Conservation (phyloP, 192 early-diverging fungal species). For the Geranomyces michiganensis region DNA sequence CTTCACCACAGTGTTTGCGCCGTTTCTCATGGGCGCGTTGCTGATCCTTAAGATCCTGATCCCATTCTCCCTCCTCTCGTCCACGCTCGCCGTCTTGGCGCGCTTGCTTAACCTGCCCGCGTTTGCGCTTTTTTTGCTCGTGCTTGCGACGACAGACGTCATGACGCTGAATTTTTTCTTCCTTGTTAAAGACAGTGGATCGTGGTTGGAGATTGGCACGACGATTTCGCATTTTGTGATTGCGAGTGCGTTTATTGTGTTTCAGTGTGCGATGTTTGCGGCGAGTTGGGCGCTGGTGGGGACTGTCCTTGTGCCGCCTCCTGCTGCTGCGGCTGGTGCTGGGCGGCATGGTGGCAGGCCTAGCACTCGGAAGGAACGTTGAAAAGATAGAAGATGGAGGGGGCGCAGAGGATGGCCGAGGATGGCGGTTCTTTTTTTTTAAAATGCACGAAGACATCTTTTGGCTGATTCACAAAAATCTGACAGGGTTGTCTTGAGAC, state of each 20-base stretch:
- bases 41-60: slow-evolving; percentile 88
- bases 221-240: slow-evolving; percentile 96
- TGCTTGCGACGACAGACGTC: slow-evolving; percentile 85
- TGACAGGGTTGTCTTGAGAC: too few relatives aligned
- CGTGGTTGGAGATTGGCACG: slow-evolving; percentile 96
- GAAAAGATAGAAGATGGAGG: too few relatives aligned
- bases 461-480: too few relatives aligned
- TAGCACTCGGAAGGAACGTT: too few relatives aligned
- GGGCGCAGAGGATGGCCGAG: too few relatives aligned
- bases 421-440: too few relatives aligned
- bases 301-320: slow-evolving; percentile 43
- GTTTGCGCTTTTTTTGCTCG: slow-evolving; percentile 84
- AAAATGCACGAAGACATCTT: too few relatives aligned
- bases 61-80: slow-evolving; percentile 91
- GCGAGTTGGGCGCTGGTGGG: slow-evolving; percentile 68
- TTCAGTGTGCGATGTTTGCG: slow-evolving; percentile 85
- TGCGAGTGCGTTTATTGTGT: slow-evolving; percentile 87
- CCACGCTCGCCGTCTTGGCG: slow-evolving; percentile 78
- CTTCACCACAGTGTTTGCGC: slow-evolving; percentile 86
- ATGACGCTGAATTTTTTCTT: slow-evolving; percentile 98
- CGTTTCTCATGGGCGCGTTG: slow-evolving; percentile 85
- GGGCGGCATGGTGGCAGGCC: too few relatives aligned
- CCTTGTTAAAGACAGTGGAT: slow-evolving; percentile 86
- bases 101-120: slow-evolving; percentile 78
- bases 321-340: too few relatives aligned